Evolutionary conservation across 192 early-diverging fungal genomes (phyloP), one percentile per base, ranked within the genome.

Genomic region (Helicostylum pulchrum): DNA sequence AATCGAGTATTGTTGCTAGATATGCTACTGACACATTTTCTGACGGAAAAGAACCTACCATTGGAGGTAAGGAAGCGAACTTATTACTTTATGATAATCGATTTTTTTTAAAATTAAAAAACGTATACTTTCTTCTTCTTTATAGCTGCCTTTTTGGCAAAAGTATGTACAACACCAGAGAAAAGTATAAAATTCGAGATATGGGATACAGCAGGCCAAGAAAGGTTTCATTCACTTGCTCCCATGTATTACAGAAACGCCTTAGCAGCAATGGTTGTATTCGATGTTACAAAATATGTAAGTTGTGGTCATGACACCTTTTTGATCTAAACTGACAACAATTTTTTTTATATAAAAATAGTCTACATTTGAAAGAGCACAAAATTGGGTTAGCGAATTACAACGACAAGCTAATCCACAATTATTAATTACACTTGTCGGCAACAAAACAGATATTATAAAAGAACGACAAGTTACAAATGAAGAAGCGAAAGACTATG

Each of bases 201-300:
- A 50, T 93, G 90, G 92, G 92, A 93, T 63, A 93, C 92, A n/a
- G 96, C 96, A 43, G 96, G 96, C 32, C 96, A 99, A 79, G 97
- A 99, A 76, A 80, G 97, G 49, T 99, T 98, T 78, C 94, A 96
- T 65, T 67, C 69, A 10, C 56, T 98, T 92, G 50, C 83, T 94
- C 55, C 95, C 36, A 90, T 97, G 94, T 99, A 99, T 78, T 99
- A 99, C 76, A 78, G 97, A 62, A 95, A 95, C 72, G 97, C 97
- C 12, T 94, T 97, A 79, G 95, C 95, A 36, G 95, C 95, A 0
- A 86, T 97, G 3, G 93, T 99, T 44, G 97, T 93, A 7, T 99
- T 96, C 71, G 97, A 99, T 78, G 89, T 99, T 57, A 99, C 97
- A 2, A 85, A 85, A 73, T 70, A 76, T 43, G 83, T 85, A 74